Evolutionary conservation across 2,329 filamentous ascomycete species (phyloP).

Genomic region (Cladosporium sp.): DNA sequence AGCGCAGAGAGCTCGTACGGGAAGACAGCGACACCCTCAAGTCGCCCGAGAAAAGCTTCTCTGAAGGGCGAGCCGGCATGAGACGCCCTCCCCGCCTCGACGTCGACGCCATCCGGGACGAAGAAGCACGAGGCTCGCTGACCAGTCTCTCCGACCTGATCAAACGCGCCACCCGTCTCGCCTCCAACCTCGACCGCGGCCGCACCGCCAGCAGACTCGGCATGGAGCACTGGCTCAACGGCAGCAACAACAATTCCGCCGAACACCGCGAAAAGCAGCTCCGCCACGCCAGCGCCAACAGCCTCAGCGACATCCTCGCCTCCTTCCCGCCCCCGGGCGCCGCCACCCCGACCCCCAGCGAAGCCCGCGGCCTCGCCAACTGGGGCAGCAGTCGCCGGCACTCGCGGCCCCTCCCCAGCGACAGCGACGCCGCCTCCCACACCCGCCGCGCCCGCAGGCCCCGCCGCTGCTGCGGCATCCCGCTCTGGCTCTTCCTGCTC

Average conservation of each 20-base stretch:
- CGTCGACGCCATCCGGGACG: conserved; percentile 72
- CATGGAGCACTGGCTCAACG: conserved; percentile 41
- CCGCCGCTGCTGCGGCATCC: conserved; percentile 76
- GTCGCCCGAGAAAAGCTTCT: conserved; percentile 27
- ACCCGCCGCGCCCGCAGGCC: conserved; percentile 19
- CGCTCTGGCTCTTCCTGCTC: conserved; percentile 69
- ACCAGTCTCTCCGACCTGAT: conserved; percentile 92
- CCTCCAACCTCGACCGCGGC: conserved; percentile 81
- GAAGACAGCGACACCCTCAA: conserved; percentile 28
- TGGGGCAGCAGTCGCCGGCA: conserved; percentile 16
- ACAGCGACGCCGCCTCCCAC: conserved; percentile 21
- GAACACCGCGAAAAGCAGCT: conserved; percentile 27
- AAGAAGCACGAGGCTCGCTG: conserved; percentile 78
- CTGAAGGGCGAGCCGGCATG: conserved; percentile 35
- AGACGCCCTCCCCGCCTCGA: conserved; percentile 65
- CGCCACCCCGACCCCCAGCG: neutral
- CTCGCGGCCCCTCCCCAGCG: conserved; percentile 20
- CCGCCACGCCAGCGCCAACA: conserved; percentile 41
- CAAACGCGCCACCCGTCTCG: conserved; percentile 75
- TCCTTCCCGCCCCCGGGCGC: conserved; percentile 55
- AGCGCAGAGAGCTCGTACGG: conserved; percentile 28
- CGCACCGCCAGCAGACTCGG: conserved; percentile 56
- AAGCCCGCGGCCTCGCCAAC: conserved; percentile 9
- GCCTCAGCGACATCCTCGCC: conserved; percentile 58
- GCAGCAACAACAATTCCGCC: conserved; percentile 15